Base-by-base conservation (phyloP, 257 asterid genomes). In the Solanum etuberosum region DNA sequence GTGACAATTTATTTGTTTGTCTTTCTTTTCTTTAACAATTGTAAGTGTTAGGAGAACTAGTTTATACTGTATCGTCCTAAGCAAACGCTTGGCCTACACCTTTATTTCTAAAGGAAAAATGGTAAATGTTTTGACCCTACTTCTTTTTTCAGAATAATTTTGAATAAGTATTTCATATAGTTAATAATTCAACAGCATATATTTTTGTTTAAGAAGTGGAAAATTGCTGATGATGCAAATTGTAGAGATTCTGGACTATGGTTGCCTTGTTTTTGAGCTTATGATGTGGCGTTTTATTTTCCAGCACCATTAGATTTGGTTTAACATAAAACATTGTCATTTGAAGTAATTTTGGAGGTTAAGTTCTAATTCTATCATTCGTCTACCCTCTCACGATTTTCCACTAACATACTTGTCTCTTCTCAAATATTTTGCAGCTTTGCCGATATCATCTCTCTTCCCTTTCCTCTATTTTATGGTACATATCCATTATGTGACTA, bases 401-500 rank as follows among this genome's bases (percentile, higher is more conserved):
- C 6, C 40, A 59, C 65, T 88, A 73, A 76, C 57, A 6, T 16
- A 63, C 23, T 73, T 20, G 11, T 23, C 71, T 23, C 82, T 85
- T 80, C 84, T 35, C 61, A 51, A 38, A 83, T 35, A 35, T 54
- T 91, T 40, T 89, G 74, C 96, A 95, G 98, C 95, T 87, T 86
- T 95, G 88, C 91, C 98, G 14, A 93, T 94, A 89, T 90, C 96
- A 25, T 95, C 98, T 34, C 96, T 95, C 80, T 95, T 93, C 87
- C 98, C 98, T 6, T 95, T 95, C 93, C 94, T 95, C 37, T 95
- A 94, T 88, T 95, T 95, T 87, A 95, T 95, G 97, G 98, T 94
- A 89, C 86, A 94, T 86, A 86, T 67, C 43, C 63, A 34, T 34
- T 32, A 21, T 16, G 25, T 71, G 13, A 68, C 38, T 15, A n/a